These are phyloP conservation scores for Plenodomus lindquistii DNA, from an alignment of 2,329 filamentous ascomycete species.

Conservation along the genomic window DNA sequence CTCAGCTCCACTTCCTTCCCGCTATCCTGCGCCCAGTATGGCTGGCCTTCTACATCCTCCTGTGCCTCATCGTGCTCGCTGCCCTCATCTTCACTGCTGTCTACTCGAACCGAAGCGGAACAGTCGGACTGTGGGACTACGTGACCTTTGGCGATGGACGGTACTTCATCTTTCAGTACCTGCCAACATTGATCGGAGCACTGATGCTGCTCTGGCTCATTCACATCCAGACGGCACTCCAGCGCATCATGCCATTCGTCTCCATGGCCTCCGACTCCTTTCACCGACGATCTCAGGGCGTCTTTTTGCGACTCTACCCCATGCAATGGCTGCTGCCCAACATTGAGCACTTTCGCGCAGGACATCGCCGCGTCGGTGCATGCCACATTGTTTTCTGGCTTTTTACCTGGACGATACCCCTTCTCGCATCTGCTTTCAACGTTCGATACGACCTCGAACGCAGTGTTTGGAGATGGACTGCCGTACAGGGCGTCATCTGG, in stretches of 20 bases:
- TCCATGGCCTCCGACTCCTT: slow-evolving; percentile 70
- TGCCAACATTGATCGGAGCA: slow-evolving; percentile 77
- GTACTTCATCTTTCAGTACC: slow-evolving; percentile 85
- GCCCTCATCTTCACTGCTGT: slow-evolving; percentile 71
- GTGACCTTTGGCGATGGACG: slow-evolving; percentile 68
- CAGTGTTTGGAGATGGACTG: slow-evolving; percentile 75
- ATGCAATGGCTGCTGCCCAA: slow-evolving; percentile 71
- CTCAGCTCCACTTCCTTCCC: slow-evolving; percentile 69
- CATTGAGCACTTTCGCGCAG: slow-evolving; percentile 68
- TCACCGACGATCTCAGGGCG: slow-evolving; percentile 61
- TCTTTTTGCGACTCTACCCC: slow-evolving; percentile 66
- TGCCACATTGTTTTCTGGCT: slow-evolving; percentile 76
- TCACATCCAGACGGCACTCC: slow-evolving; percentile 72
- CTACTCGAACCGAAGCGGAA: slow-evolving; percentile 49
- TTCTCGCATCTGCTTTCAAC: slow-evolving; percentile 77
- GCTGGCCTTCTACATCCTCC: slow-evolving; percentile 62
- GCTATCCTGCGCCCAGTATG: slow-evolving; percentile 69
- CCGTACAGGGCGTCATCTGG: slow-evolving; percentile 79
- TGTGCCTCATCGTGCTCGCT: slow-evolving; percentile 71
- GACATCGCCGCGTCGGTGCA: slow-evolving; percentile 68
- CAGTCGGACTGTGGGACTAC: slow-evolving; percentile 69
- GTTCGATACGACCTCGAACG: slow-evolving; percentile 63
- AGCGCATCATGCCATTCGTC: slow-evolving; percentile 76
- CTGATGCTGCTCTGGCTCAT: slow-evolving; percentile 77
- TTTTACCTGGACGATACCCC: slow-evolving; percentile 75